Conservation (phyloP, 768 basidiomycete species). For the Coprinopsis marcescibilis region DNA sequence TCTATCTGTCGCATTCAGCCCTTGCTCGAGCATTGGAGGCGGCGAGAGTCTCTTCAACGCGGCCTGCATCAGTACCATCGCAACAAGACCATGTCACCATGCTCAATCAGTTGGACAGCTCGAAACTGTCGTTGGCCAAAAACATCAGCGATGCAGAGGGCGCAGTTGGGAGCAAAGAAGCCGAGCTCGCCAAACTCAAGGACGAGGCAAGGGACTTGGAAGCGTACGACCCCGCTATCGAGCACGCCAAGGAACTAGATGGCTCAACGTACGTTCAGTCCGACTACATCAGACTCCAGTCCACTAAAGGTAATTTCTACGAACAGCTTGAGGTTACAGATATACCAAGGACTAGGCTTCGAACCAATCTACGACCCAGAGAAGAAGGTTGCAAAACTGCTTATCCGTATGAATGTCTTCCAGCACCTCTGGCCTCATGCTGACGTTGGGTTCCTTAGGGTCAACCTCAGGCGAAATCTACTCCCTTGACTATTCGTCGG, state of each 20-base stretch:
- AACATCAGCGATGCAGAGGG: constrained; percentile 71
- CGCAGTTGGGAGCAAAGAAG: constrained; percentile 59
- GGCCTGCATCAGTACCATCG: constrained; percentile 66
- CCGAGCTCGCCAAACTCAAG: constrained; percentile 62
- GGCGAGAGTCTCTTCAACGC: constrained; percentile 63
- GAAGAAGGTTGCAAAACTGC: constrained; percentile 49
- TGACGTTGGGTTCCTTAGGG: constrained; percentile 29
- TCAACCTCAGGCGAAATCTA: constrained; percentile 44
- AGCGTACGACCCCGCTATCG: constrained; percentile 63
- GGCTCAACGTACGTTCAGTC: constrained; percentile 51
- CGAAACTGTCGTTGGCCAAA: constrained; percentile 61
- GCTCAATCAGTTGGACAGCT: constrained; percentile 61
- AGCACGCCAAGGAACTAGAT: constrained; percentile 66
- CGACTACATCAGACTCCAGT: background rate
- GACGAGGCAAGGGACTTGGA: constrained; percentile 59
- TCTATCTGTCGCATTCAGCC: constrained; percentile 35
- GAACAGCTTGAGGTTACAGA: constrained; percentile 54
- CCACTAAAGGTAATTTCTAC: constrained; percentile 7
- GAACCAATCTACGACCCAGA: constrained; percentile 55
- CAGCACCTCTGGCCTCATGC: background rate
- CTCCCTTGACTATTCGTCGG: constrained; percentile 30
- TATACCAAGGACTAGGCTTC: constrained; percentile 71
- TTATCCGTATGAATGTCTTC: constrained; percentile 51
- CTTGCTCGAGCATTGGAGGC: constrained; percentile 60
- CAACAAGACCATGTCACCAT: constrained; percentile 52